These are phyloP conservation scores for Copromyces sp. DNA, from an alignment of 495 filamentous ascomycete genomes.

Conservation along the genomic window DNA sequence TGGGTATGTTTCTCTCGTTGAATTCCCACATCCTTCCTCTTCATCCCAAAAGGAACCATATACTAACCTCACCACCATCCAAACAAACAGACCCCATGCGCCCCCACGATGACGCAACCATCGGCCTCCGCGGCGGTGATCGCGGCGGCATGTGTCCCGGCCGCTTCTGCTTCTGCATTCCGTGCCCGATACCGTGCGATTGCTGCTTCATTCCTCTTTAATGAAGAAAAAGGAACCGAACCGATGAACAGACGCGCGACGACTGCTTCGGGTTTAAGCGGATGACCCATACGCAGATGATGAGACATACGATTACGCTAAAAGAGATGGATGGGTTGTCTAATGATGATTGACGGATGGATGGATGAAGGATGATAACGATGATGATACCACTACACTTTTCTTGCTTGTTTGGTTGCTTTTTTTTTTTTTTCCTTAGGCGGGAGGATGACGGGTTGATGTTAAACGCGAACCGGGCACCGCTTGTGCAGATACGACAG, in stretches of 20 bases:
- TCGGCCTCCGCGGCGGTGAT: slow-evolving; percentile 30
- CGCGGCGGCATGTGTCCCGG: slow-evolving; percentile 27
- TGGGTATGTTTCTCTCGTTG: slow-evolving; percentile 18
- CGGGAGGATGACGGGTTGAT: neutral
- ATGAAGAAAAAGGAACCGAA: neutral
- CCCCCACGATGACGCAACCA: slow-evolving; percentile 27
- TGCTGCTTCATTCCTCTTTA: slow-evolving; percentile 27
- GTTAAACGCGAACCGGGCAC: neutral
- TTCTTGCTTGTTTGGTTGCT: neutral
- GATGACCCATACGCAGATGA: neutral
- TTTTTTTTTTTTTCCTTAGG: neutral
- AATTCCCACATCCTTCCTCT: neutral
- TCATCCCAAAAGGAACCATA: neutral
- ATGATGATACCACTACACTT: neutral
- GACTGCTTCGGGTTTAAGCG: neutral
- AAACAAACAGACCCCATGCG: slow-evolving; percentile 22
- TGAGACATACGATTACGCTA: neutral
- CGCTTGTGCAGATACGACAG: no score
- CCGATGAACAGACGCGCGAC: neutral
- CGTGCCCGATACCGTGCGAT: slow-evolving; percentile 34
- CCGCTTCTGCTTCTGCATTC: slow-evolving; percentile 36
- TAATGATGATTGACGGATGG: neutral
- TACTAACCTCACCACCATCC: neutral
- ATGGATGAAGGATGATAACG: neutral
- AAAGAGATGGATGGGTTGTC: neutral